Percentiles rank a stretch among this genome's conserved stretches.
Evolutionary conservation across 805 yeast species (phyloP).

Genomic region (Candida manassasensis): DNA sequence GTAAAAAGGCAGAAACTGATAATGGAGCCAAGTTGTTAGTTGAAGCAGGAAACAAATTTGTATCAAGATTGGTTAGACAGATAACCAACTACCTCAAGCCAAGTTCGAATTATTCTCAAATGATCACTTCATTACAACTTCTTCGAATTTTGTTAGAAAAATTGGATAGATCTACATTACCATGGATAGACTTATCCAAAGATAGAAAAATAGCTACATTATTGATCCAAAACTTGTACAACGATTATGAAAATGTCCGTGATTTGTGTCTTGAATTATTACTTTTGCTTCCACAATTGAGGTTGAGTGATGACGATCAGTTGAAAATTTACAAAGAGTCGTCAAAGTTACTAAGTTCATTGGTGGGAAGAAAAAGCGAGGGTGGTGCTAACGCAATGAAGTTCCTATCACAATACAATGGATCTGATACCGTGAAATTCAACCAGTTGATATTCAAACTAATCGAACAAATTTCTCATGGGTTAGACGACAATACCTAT

Average conservation of each 20-base stretch:
- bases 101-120: slow-evolving; percentile 45
- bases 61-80: slow-evolving; percentile 14
- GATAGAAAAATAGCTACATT: slow-evolving; percentile 31
- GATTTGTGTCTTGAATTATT: slow-evolving; percentile 32
- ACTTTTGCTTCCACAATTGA: not conserved
- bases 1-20: slow-evolving; percentile 31
- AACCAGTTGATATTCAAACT: slow-evolving; percentile 25
- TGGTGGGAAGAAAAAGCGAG: slow-evolving; percentile 64
- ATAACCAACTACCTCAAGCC: slow-evolving; percentile 44
- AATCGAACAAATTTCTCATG: slow-evolving; percentile 26
- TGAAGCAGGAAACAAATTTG: slow-evolving; percentile 5
- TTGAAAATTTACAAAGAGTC: slow-evolving; percentile 3
- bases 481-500: slow-evolving; percentile 18
- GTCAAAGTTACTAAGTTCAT: slow-evolving; percentile 26
- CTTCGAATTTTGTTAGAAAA: not conserved
- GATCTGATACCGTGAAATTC: slow-evolving; percentile 15
- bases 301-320: not conserved
- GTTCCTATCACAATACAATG: slow-evolving; percentile 39
- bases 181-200: not conserved
- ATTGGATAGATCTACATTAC: not conserved
- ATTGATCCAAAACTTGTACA: slow-evolving; percentile 57
- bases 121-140: slow-evolving; percentile 10
- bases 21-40: not conserved
- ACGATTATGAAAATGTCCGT: slow-evolving; percentile 78
- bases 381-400: slow-evolving; percentile 70